Percentiles rank a stretch among this genome's conserved stretches.
phyloP scores from a whole-genome alignment of 2,329 filamentous ascomycete genomes.

The Aspergillus unguis region DNA sequence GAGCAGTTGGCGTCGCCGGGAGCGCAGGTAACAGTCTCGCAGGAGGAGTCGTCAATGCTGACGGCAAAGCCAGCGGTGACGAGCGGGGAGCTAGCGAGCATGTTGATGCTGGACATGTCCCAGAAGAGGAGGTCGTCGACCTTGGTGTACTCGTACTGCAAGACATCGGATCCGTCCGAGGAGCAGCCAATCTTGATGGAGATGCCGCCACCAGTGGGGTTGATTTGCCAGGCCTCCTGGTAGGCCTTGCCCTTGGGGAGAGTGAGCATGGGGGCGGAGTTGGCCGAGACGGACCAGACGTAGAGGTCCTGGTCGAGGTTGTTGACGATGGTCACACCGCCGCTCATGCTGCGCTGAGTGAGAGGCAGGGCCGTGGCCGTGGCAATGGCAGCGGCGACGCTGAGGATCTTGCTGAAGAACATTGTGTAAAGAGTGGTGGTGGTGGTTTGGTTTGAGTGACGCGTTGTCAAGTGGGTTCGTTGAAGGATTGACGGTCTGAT shows the following conservation, averaged over 20 bases:
- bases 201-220: constrained; percentile 30
- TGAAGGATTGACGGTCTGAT: constrained; percentile 11
- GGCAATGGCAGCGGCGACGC: constrained; percentile 3
- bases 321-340: constrained; percentile 27
- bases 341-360: constrained; percentile 9
- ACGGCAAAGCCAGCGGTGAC: constrained; percentile 26
- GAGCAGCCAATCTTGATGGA: constrained; percentile 32
- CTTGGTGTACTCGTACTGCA: constrained; percentile 35
- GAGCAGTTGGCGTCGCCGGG: constrained; percentile 25
- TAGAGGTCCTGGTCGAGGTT: constrained; percentile 25
- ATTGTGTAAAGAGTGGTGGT: constrained; percentile 4
- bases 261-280: constrained; percentile 20
- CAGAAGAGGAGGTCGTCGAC: constrained; percentile 25
- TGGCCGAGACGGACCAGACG: constrained; percentile 27
- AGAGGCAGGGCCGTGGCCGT: constrained; percentile 6
- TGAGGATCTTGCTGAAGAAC: constrained; percentile 11
- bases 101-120: constrained; percentile 33
- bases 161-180: constrained; percentile 17
- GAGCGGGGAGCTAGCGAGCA: constrained; percentile 21
- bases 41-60: constrained; percentile 22
- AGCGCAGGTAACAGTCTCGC: constrained; percentile 22
- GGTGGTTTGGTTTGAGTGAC: neutral
- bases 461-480: neutral
- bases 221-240: constrained; percentile 27
- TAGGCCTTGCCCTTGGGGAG: constrained; percentile 20